Evolutionary conservation across 495 filamentous ascomycete species (phyloP), one percentile per base, ranked within the genome.

Genomic region (Cetradonia linearis): DNA sequence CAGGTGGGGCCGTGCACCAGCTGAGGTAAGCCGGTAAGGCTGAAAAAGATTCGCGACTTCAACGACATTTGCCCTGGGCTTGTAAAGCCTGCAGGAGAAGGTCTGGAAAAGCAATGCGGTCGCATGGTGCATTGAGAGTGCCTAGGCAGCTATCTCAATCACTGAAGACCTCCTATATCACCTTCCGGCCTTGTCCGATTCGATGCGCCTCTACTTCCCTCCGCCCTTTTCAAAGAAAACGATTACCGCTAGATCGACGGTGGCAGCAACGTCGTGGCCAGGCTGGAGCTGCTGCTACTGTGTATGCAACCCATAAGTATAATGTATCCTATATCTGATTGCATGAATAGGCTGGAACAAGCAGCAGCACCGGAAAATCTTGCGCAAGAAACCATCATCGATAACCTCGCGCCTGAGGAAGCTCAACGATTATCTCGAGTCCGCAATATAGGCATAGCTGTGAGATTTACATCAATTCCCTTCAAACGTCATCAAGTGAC

Each of bases 381-480:
- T 27, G 76, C 82, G 3, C 86, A 87, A 72, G 78, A 83, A 56
- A 77, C 77, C 18, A 93, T 83, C 68, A 86, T 90, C 68, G 77
- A 80, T 53, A 88, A 87, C 67, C 77, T 92, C 42, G 78, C 86
- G 62, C 85, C 88, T 14, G 74, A 81, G 27, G 94, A 99, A 72
- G 81, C 80, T 40, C 79, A 81, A 62, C 81, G 94, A 61, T 69
- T 99, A 58, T 79, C 83, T 47, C 83, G 76, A 72, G 85, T 96
- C 56, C 81, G 94, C 60, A 99, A 99, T 70, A 97, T 99, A 73
- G 94, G 94, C 71, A 99, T 99, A 77, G 94, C 94, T 69, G 89
- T 93, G 83, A 60, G 81, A 37, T 14, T 23, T 2, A 31, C 11
- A 38, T 74, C 44, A 59, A 10, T 38, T 23, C 13, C 31, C 46